phyloP scores from a whole-genome alignment of 1,284 basidiomycete species.

The Tylopilus sp. region DNA sequence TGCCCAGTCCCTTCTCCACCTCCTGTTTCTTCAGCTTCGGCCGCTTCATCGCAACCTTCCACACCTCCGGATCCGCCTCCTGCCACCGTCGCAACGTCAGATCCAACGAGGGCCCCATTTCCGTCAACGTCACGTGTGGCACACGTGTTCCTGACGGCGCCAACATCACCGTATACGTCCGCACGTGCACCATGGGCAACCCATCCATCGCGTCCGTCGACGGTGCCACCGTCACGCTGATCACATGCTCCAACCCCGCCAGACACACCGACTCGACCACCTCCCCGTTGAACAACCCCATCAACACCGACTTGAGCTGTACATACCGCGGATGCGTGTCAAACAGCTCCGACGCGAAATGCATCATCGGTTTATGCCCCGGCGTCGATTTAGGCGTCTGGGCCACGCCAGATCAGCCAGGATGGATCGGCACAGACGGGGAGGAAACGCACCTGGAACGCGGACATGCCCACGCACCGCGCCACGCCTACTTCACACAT shows the following conservation, averaged over 20 bases:
- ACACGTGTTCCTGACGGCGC: slow-evolving; percentile 82
- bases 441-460: slow-evolving; percentile 78
- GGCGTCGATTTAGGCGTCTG: slow-evolving; percentile 90
- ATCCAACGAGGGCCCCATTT: slow-evolving; percentile 95
- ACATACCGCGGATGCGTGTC: slow-evolving; percentile 91
- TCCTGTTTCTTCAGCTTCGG: slow-evolving; percentile 91
- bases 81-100: slow-evolving; percentile 83
- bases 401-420: no score
- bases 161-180: slow-evolving; percentile 86
- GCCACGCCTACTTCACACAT: slow-evolving; percentile 96
- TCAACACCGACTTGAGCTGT: slow-evolving; percentile 93
- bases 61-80: slow-evolving; percentile 81
- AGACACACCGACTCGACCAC: slow-evolving; percentile 88
- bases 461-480: slow-evolving; percentile 80
- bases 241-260: slow-evolving; percentile 91
- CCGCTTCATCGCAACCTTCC: slow-evolving; percentile 84
- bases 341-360: slow-evolving; percentile 95
- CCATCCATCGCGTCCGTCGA: slow-evolving; percentile 49
- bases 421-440: background rate
- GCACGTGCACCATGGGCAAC: slow-evolving; percentile 89
- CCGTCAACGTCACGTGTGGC: slow-evolving; percentile 85
- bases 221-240: slow-evolving; percentile 86
- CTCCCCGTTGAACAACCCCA: slow-evolving; percentile 93
- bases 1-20: slow-evolving; percentile 88
- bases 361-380: slow-evolving; percentile 94